Evolutionary conservation across 1,284 basidiomycete genomes (phyloP), one percentile per base, ranked within the genome.

Genomic region (Leccinum pseudoinsigne): DNA sequence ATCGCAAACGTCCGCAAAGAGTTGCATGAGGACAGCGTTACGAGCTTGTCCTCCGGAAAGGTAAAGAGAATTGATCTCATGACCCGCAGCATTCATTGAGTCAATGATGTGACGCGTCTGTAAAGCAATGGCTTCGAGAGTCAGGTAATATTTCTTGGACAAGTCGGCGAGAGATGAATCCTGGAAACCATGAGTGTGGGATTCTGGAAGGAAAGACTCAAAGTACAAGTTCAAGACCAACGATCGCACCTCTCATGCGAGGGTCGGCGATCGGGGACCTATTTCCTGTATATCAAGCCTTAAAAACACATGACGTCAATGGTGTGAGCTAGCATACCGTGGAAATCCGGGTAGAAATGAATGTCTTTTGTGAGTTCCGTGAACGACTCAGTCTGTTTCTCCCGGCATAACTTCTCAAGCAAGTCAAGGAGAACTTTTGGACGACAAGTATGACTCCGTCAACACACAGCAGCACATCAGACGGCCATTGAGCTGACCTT

Each of bases 41-140:
- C 91, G 93, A 28, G 92, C 93, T 78, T 97, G 94, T n/a, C 93
- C 90, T 57, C 93, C 93, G 47, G 87, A 90, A 87, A 99, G 93
- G 81, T 95, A 98, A 75, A 99, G 91, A 36, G 88, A 86, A 61
- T 85, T 85, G 71, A 99, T 92, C 38, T 81, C 74, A 78, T 99
- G 97, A 0, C 97, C 97, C 47, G 88, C 85, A 16, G 72, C 76
- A 78, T 98, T 98, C 86, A 99, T 93, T 69, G 88, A 85, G 72
- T 96, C 93, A 62, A 99, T 82, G 74, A 99, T 98, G 78, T 98
- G 97, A 4, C 93, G 84, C 11, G 95, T 98, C 77, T 98, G 97
- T 21, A 98, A 86, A 6, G 95, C 93, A 76, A 99, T 97, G 10
- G 95, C 89, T 80, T 98, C 95, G 57, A 98, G 87, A 0, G 96